Conservation (phyloP, 768 basidiomycete genomes). For the Piloderma croceum region DNA sequence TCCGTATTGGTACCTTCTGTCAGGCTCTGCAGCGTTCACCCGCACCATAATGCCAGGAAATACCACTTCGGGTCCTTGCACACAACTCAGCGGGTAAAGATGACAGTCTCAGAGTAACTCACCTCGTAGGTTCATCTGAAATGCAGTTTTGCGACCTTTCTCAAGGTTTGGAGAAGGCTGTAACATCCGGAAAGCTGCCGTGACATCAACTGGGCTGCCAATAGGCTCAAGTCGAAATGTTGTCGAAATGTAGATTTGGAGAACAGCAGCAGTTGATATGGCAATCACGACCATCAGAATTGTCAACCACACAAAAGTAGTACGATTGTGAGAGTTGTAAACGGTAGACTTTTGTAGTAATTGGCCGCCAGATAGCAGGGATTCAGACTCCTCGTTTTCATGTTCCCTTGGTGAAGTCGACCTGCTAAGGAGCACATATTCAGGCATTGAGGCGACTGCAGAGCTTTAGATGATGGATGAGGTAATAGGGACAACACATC, state of each 20-base stretch:
- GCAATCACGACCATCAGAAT: constrained; percentile 7
- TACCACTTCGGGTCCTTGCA: constrained; percentile 10
- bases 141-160: constrained; percentile 7
- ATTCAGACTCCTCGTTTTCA: too few species aligned
- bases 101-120: background rate
- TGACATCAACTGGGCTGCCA: constrained; percentile 1
- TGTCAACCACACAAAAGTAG: too few species aligned
- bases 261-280: constrained; percentile 4
- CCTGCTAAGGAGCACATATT: too few species aligned
- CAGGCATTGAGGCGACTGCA: too few species aligned
- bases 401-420: too few species aligned
- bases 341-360: too few species aligned
- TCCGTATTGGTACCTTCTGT: constrained; percentile 4
- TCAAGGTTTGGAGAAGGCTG: constrained; percentile 9
- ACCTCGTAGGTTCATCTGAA: constrained; percentile 9
- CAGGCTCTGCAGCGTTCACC: too few species aligned
- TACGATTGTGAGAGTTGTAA: too few species aligned
- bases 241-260: constrained; percentile 8
- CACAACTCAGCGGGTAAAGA: background rate
- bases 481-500: too few species aligned
- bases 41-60: constrained; percentile 8
- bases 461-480: too few species aligned
- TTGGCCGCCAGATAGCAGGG: too few species aligned
- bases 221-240: background rate
- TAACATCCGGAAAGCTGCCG: constrained; percentile 1